Evolutionary conservation across 129 eudicot species (phyloP).

Genomic region (Scalesia atractyloides): DNA sequence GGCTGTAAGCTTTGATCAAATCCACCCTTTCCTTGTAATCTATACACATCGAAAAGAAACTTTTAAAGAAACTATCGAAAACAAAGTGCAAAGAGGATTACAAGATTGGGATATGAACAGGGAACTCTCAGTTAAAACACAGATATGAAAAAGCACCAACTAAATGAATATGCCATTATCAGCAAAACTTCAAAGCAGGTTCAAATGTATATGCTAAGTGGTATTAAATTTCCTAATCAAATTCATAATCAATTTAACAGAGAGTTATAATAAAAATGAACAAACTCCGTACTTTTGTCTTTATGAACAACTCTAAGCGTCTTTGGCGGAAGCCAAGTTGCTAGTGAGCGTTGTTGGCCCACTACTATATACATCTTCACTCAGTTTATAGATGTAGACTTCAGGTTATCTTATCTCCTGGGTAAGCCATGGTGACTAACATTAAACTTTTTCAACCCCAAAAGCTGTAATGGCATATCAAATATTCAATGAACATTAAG

Average conservation of each 20-base stretch:
- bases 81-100: no score
- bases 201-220: no score
- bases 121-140: no score
- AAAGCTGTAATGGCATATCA: slow-evolving; percentile 9
- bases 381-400: slow-evolving; percentile 85
- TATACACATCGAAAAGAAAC: slow-evolving; percentile 25
- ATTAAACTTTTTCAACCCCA: not conserved
- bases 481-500: not conserved
- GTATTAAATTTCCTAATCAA: not conserved
- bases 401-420: slow-evolving; percentile 62
- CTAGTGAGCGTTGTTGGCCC: slow-evolving; percentile 60
- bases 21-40: slow-evolving; percentile 83
- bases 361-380: slow-evolving; percentile 72
- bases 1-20: slow-evolving; percentile 26
- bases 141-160: no score
- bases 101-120: no score
- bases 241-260: not conserved
- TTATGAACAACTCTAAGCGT: no score
- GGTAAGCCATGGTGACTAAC: slow-evolving; percentile 57
- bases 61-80: not conserved
- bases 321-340: slow-evolving; percentile 91
- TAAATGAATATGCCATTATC: no score
- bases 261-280: not conserved
- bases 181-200: no score
- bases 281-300: slow-evolving; percentile 51